Evolutionary conservation across 2,329 filamentous ascomycete species (phyloP), one percentile per base, ranked within the genome.

Genomic region (Epichloe gansuensis): DNA sequence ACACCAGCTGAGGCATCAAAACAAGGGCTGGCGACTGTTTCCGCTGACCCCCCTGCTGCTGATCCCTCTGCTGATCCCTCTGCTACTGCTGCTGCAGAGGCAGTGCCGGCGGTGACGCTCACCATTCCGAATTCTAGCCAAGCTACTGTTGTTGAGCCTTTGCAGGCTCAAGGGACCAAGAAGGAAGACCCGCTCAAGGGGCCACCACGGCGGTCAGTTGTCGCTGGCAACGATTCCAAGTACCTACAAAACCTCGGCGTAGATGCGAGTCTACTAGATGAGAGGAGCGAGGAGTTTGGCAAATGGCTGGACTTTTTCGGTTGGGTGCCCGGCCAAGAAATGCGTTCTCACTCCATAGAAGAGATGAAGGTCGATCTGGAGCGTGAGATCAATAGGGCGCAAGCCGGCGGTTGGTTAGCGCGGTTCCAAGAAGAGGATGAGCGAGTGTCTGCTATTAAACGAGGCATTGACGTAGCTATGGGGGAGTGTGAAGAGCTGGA

Each of bases 401-500:
- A 96, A 69, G 90, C 90, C 48, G 91, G 89, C 52, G 90, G 88
- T 55, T 97, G 91, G 90, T 75, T 97, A 47, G 84, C 85, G 49
- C 84, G 91, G 54, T 78, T 84, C 57, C 74, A 91, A 58, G 87
- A 93, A 58, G 89, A 95, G 61, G 91, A 97, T 64, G 89, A 93
- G 55, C 81, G 91, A 53, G 86, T 96, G 2, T 84, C 89, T 53
- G 85, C 87, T 27, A 88, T 98, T 59, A 89, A 91, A 60, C 80
- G 74, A 53, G 82, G 95, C 51, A 84, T 98, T 51, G 91, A 98
- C 63, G 77, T 84, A 57, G 87, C 89, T n/a, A 89, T 98, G 60
- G 79, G 84, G 21, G 93, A 98, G 69, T 97, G 93, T 62, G 94
- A 98, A 60, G 91, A 97, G 70, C 74, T 98, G 53, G 93, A 98